Evolutionary conservation across 2,329 filamentous ascomycete genomes (phyloP).

Genomic region (Verticillium albo-atrum): DNA sequence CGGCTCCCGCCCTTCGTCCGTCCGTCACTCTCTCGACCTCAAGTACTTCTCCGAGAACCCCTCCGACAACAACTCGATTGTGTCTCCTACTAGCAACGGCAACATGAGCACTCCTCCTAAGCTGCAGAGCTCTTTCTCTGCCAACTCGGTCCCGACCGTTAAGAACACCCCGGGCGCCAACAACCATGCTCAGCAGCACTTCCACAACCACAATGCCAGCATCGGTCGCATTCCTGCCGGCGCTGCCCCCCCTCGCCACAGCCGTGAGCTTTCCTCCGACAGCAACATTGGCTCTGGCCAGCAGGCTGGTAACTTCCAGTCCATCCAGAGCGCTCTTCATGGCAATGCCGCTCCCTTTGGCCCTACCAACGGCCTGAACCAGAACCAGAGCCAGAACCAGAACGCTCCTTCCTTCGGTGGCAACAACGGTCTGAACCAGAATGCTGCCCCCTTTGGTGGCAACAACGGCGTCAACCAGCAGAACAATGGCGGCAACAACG

Average conservation of each 20-base stretch:
- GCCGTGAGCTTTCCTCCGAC: slow-evolving; percentile 62
- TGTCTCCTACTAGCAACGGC: slow-evolving; percentile 44
- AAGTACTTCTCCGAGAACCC: slow-evolving; percentile 44
- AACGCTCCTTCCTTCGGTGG: slow-evolving; percentile 31
- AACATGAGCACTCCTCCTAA: slow-evolving; percentile 63
- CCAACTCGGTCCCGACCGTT: slow-evolving; percentile 81
- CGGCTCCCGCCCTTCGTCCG: slow-evolving; percentile 42
- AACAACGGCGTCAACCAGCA: background rate
- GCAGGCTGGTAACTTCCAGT: slow-evolving; percentile 46
- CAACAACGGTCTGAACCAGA: slow-evolving; percentile 13
- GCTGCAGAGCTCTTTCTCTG: slow-evolving; percentile 83
- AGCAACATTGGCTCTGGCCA: slow-evolving; percentile 36
- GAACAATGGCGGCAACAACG: background rate
- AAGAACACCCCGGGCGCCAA: slow-evolving; percentile 62
- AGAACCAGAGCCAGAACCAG: background rate
- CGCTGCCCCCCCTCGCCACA: slow-evolving; percentile 63
- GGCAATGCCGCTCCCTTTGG: slow-evolving; percentile 77
- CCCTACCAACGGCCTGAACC: slow-evolving; percentile 37
- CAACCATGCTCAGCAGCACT: slow-evolving; percentile 58
- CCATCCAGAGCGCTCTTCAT: slow-evolving; percentile 70
- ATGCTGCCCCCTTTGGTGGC: background rate
- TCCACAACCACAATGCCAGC: slow-evolving; percentile 77
- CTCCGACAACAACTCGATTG: slow-evolving; percentile 31
- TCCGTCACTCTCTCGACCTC: slow-evolving; percentile 55
- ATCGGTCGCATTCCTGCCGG: slow-evolving; percentile 73